Base-by-base conservation (phyloP, 208 protist genomes). In the Histomonas meleagridis region DNA sequence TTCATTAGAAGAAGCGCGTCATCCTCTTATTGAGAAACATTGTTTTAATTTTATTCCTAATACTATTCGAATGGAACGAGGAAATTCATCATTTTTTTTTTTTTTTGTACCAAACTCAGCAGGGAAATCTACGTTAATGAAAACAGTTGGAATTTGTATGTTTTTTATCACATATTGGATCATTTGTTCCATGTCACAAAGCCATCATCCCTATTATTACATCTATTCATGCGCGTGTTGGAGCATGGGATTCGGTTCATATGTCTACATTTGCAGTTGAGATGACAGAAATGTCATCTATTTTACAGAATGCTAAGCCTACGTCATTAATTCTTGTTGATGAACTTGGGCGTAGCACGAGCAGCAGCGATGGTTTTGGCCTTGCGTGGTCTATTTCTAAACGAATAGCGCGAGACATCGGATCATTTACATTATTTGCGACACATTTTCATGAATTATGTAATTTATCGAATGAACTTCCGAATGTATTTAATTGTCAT, bases 401-500 rank as follows among this genome's bases (percentile, higher is more conserved):
- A 94, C 92, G 94, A 57, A 92, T 95, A 60, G 92, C 93, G 0
- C 94, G 78, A 46, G 60, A 70, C 23, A 91, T 90, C 32, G 57
- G 43, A n/a, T 55, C 79, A 23, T 93, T 65, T 35, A 92, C 96
- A 60, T 94, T 99, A 78, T 99, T 99, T 94, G 98, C 98, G 26
- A 99, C 98, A 23, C 98, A 99, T 95, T 99, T 99, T 94, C 98
- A 99, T 94, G 98, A 99, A 95, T 95, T 99, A 43, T 99, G 97
- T 23, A 95, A 95, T 62, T 94, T 99, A 0, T 76, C 72, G 9
- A 81, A 94, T 16, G 18, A 92, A 26, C 46, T 92, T 62, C 9
- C 0, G 14, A 46, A 46, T 43, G 32, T 94, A 1, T 51, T 48
- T 48, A 90, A 43, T 4, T 81, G 12, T 32, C 28, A 95, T 0